Evolutionary conservation across 441 rosid species (phyloP).

Genomic region (Eutrema salsugineum): DNA sequence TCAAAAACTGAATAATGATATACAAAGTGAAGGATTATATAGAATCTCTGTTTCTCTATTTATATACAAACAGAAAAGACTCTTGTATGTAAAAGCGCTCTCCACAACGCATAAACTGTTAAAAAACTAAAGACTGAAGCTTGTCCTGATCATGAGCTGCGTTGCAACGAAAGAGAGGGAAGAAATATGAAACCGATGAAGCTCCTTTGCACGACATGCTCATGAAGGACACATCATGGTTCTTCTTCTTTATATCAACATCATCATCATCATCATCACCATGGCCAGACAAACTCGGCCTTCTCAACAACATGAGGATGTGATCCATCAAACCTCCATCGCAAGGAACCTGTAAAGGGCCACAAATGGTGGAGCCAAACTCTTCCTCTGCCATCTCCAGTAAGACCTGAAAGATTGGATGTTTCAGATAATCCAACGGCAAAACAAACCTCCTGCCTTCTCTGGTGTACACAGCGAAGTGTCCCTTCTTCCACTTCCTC

Average conservation of each 20-base stretch:
- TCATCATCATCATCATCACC: slow-evolving; percentile 11
- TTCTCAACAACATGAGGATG: slow-evolving; percentile 35
- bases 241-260: slow-evolving; percentile 20
- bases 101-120: slow-evolving; percentile 21
- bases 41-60: slow-evolving; percentile 12
- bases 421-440: slow-evolving; percentile 40
- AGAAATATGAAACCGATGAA: slow-evolving; percentile 33
- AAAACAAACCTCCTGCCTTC: slow-evolving; percentile 44
- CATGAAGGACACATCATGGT: slow-evolving; percentile 24
- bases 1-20: slow-evolving; percentile 23
- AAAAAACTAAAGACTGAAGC: slow-evolving; percentile 30
- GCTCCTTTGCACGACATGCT: slow-evolving; percentile 32
- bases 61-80: slow-evolving; percentile 23
- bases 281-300: slow-evolving; percentile 23
- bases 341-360: slow-evolving; percentile 51
- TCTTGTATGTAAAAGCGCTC: neutral
- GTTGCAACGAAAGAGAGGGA: slow-evolving; percentile 30
- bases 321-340: slow-evolving; percentile 40
- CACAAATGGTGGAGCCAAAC: slow-evolving; percentile 34
- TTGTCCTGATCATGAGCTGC: slow-evolving; percentile 26
- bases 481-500: slow-evolving; percentile 44
- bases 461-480: slow-evolving; percentile 42
- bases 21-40: slow-evolving; percentile 10
- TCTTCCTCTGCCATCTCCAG: slow-evolving; percentile 49
- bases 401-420: slow-evolving; percentile 42